Evolutionary conservation across 2,329 filamentous ascomycete species (phyloP).

Genomic region (Trichoderma citrinoviride): DNA sequence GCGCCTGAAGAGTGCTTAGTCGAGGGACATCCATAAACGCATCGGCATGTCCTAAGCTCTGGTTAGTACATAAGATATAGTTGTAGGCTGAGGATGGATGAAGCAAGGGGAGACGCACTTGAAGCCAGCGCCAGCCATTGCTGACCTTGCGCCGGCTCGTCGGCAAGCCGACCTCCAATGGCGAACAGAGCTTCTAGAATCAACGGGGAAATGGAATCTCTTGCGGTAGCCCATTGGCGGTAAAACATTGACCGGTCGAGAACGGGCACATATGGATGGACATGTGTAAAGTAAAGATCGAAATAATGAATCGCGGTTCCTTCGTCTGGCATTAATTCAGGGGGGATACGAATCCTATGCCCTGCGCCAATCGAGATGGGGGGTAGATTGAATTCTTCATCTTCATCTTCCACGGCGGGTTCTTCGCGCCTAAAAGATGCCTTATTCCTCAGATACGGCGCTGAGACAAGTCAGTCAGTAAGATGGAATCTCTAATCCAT

Average conservation of each 20-base stretch:
- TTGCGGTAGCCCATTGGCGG: constrained; percentile 81
- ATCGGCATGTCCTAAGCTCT: constrained; percentile 71
- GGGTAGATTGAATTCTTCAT: constrained; percentile 73
- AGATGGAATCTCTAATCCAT: not conserved
- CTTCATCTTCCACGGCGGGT: constrained; percentile 65
- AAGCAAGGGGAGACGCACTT: constrained; percentile 50
- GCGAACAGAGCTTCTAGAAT: constrained; percentile 89
- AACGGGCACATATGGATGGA: constrained; percentile 91
- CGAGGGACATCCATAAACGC: constrained; percentile 91
- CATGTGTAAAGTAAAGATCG: constrained; percentile 82
- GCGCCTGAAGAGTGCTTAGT: constrained; percentile 85
- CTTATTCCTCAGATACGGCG: constrained; percentile 77
- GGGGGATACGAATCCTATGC: constrained; percentile 80
- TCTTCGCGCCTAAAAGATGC: constrained; percentile 50
- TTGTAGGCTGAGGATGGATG: too few relatives aligned
- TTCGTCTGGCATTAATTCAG: constrained; percentile 88
- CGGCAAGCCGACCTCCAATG: constrained; percentile 78
- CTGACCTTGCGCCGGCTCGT: constrained; percentile 78
- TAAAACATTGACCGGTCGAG: constrained; percentile 80
- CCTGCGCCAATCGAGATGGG: constrained; percentile 66
- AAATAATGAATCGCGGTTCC: constrained; percentile 81
- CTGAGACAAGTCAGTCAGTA: constrained; percentile 41
- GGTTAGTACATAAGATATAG: not conserved
- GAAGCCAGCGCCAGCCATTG: constrained; percentile 91
- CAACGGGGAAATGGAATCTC: constrained; percentile 82